phyloP scores from a whole-genome alignment of 1,284 basidiomycete genomes.

The Marasmius sp. region DNA sequence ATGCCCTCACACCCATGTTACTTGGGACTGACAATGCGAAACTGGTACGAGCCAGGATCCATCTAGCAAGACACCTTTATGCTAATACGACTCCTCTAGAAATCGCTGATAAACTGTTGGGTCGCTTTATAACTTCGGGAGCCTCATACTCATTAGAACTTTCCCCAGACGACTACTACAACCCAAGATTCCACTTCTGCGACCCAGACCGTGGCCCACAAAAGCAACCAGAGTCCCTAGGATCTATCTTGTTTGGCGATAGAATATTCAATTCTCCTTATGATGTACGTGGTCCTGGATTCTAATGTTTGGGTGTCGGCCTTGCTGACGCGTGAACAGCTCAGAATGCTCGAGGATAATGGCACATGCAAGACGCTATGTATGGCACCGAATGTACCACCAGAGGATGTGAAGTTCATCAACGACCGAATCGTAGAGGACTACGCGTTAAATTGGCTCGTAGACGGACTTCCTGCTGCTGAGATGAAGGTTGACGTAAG shows the following conservation, averaged over 20 bases:
- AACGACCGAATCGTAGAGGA: conserved; percentile 91
- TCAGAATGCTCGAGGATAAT: conserved; percentile 75
- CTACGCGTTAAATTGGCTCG: conserved; percentile 93
- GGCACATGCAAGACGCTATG: conserved; percentile 82
- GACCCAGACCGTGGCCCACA: conserved; percentile 74
- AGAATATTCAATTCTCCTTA: conserved; percentile 92
- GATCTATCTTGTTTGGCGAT: conserved; percentile 95
- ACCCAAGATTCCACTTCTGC: conserved; percentile 86
- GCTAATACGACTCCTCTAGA: conserved; percentile 40
- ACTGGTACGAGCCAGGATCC: conserved; percentile 47
- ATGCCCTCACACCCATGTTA: conserved; percentile 86
- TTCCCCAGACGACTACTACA: conserved; percentile 80
- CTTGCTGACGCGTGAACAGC: conserved; percentile 39
- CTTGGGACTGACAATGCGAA: conserved; percentile 71
- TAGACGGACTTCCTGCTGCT: conserved; percentile 92
- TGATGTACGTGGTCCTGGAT: conserved; percentile 54
- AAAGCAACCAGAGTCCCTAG: conserved; percentile 86
- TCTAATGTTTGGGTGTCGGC: background rate
- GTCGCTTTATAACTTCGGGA: background rate
- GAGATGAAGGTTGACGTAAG: conserved; percentile 85
- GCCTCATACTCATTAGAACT: background rate
- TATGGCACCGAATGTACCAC: conserved; percentile 51
- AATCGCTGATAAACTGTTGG: conserved; percentile 82
- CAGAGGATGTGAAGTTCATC: conserved; percentile 83
- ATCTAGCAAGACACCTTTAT: conserved; percentile 5